Percentiles rank a stretch among this genome's conserved stretches.
phyloP scores from a whole-genome alignment of 306 rosid genomes.

The Prunus fruticosa region DNA sequence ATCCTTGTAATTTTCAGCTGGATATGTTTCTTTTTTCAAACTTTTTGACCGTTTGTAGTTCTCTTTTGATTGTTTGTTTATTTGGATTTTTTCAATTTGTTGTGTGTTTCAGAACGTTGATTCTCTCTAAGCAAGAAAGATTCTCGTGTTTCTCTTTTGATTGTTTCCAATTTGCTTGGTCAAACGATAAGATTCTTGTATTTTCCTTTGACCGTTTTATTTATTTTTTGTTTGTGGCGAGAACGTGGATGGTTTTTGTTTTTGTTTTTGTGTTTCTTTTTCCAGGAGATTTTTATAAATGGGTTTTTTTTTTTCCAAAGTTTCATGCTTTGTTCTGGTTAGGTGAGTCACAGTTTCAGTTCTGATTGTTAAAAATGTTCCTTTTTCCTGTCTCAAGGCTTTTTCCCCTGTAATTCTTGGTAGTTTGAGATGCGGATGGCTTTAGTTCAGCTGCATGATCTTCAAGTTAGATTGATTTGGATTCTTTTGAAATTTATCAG shows the following conservation, averaged over 20 bases:
- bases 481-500: background rate
- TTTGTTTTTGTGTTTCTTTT: background rate
- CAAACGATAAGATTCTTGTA: background rate
- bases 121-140: background rate
- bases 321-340: background rate
- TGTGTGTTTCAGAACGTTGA: constrained; percentile 1
- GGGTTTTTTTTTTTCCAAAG: background rate
- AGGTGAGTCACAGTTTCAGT: background rate
- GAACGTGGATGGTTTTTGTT: background rate
- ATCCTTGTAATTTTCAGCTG: background rate
- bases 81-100: background rate
- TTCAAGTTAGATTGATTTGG: background rate
- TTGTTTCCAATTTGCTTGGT: background rate
- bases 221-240: background rate
- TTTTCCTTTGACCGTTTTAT: background rate
- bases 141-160: too few species aligned
- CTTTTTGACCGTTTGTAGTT: background rate
- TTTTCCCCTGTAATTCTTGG: background rate
- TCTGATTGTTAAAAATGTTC: constrained; percentile 1
- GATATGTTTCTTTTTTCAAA: background rate
- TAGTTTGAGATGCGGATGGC: background rate
- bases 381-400: background rate
- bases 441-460: background rate
- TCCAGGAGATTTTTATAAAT: background rate
- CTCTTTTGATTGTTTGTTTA: background rate